A percentile compares a stretch with the other conserved stretches of the same genome.
These are phyloP conservation scores for Fomitopsis pulvina DNA, from an alignment of 768 basidiomycete species.

Conservation along the genomic window DNA sequence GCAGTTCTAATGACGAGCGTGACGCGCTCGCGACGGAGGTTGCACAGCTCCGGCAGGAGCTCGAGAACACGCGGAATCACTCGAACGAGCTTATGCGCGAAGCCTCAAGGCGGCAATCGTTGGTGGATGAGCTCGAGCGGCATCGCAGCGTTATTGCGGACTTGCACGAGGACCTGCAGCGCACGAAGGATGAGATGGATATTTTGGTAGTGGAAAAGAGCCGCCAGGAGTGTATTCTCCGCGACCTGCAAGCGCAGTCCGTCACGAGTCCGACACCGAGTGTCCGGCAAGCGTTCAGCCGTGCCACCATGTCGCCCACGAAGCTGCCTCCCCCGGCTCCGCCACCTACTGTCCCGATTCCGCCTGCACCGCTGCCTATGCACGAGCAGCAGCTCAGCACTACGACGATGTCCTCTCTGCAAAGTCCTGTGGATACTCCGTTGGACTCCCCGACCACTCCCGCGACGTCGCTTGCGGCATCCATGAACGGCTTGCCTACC, in stretches of 20 bases:
- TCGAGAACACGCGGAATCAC: conserved; percentile 50
- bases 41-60: conserved; percentile 48
- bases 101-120: conserved; percentile 67
- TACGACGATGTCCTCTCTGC: conserved; percentile 43
- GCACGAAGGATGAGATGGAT: conserved; percentile 80
- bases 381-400: conserved; percentile 50
- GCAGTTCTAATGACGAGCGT: conserved; percentile 31
- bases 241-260: conserved; percentile 73
- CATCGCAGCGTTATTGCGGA: conserved; percentile 74
- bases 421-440: conserved; percentile 54
- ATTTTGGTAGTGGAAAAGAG: conserved; percentile 64
- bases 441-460: conserved; percentile 65
- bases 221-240: conserved; percentile 60
- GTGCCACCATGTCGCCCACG: conserved; percentile 48
- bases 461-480: conserved; percentile 32
- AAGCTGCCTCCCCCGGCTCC: conserved; percentile 87
- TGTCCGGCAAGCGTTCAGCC: conserved; percentile 49
- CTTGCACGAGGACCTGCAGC: conserved; percentile 70
- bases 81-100: conserved; percentile 62
- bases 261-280: conserved; percentile 40
- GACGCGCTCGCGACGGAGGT: conserved; percentile 36
- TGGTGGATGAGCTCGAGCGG: conserved; percentile 68
- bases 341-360: conserved; percentile 82
- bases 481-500: conserved; percentile 25
- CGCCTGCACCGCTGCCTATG: conserved; percentile 59